These are phyloP conservation scores for Salix suchowensis DNA, from an alignment of 345 rosid genomes.

Conservation along the genomic window DNA sequence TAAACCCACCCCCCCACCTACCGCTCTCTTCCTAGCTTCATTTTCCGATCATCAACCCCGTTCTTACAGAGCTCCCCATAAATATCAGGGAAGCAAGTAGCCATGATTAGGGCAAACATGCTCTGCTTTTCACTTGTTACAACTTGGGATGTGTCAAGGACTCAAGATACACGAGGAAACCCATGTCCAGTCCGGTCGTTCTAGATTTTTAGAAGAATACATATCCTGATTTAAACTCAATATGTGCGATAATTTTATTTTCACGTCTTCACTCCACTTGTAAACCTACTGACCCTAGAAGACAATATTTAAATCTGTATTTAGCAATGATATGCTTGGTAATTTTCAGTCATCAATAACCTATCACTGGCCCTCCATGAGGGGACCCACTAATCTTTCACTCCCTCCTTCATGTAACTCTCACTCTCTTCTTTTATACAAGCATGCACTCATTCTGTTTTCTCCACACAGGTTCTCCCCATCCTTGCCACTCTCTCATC, in stretches of 20 bases:
- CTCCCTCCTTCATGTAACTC: neutral
- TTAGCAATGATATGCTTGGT: neutral
- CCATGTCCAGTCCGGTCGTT: no score
- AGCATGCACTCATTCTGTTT: conserved; percentile 29
- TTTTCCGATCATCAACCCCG: conserved; percentile 19
- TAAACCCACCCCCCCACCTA: neutral
- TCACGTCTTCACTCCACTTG: no score
- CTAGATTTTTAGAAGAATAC: no score
- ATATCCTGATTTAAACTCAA: no score
- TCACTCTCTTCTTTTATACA: conserved; percentile 34
- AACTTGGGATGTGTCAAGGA: neutral
- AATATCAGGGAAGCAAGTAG: conserved; percentile 21
- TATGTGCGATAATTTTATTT: no score
- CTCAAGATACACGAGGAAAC: neutral
- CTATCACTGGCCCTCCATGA: neutral
- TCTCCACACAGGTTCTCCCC: conserved; percentile 5
- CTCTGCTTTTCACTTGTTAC: neutral
- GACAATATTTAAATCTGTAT: neutral
- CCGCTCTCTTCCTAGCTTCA: conserved; percentile 10
- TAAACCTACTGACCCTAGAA: no score
- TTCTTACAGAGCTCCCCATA: conserved; percentile 14
- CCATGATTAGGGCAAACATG: neutral
- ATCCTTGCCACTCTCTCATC: neutral
- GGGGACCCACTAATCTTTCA: conserved; percentile 33
- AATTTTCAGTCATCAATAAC: neutral